These are phyloP conservation scores for Argentina anserina DNA, from an alignment of 306 rosid species.

Conservation along the genomic window DNA sequence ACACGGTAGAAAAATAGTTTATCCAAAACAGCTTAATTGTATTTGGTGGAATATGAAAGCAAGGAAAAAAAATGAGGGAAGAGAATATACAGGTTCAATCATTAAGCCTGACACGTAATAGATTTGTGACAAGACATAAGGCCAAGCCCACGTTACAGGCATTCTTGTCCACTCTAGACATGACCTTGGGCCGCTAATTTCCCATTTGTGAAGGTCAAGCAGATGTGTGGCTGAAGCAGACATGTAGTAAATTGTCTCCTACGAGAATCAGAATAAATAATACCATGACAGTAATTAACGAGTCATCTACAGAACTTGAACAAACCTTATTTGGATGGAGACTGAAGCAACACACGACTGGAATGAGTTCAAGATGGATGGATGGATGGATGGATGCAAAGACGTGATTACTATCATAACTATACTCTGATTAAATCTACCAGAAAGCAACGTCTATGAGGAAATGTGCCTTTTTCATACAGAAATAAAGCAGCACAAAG, in stretches of 20 bases:
- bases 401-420: not conserved
- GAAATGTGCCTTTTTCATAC: not conserved
- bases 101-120: not conserved
- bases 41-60: not conserved
- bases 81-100: not conserved
- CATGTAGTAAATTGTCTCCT: not conserved
- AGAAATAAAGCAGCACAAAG: not conserved
- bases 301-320: not conserved
- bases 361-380: not conserved
- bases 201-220: not conserved
- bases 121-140: not conserved
- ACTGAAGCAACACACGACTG: not conserved
- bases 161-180: not conserved
- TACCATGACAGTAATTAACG: not conserved
- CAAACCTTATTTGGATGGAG: too few species aligned
- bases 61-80: not conserved
- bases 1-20: too few species aligned
- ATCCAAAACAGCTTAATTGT: too few species aligned
- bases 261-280: not conserved
- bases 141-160: not conserved
- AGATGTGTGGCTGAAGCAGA: not conserved
- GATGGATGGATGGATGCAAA: not conserved
- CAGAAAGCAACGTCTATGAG: not conserved
- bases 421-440: not conserved
- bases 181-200: conserved; percentile 1